Conservation (phyloP, 2,329 filamentous ascomycete genomes). For the Calonectria henricotiae region DNA sequence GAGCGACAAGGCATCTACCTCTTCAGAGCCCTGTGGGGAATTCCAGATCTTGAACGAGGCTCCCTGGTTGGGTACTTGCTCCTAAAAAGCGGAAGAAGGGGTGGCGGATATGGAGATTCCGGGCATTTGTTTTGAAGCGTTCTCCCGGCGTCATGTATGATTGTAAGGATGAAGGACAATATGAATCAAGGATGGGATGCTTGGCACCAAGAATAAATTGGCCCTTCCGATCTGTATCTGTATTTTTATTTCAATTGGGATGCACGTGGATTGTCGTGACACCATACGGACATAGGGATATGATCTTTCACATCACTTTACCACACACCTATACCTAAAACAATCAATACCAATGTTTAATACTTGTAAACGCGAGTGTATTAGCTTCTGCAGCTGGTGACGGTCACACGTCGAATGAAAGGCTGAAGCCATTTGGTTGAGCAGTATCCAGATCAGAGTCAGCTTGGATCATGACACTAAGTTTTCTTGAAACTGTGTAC, state of each 20-base stretch:
- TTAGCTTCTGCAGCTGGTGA: not conserved
- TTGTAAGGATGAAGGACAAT: not conserved
- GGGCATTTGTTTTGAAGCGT: constrained; percentile 11
- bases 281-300: not conserved
- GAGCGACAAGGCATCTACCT: constrained; percentile 16
- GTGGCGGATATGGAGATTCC: not conserved
- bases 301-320: not conserved
- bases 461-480: not conserved
- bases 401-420: not conserved
- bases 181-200: no score
- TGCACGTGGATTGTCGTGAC: not conserved
- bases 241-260: constrained; percentile 2
- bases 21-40: constrained; percentile 18
- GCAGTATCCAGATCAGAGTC: not conserved
- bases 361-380: not conserved
- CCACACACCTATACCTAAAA: not conserved
- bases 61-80: constrained; percentile 18
- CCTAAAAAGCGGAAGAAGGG: not conserved
- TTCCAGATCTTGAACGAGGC: constrained; percentile 11
- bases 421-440: not conserved
- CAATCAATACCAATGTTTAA: not conserved
- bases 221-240: not conserved
- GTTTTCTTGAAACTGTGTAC: not conserved
- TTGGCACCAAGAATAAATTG: constrained; percentile 6
- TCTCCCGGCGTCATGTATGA: not conserved